Percentiles rank a stretch among this genome's conserved stretches.
Conservation (phyloP, 306 rosid genomes). For the Rubus parviflorus region DNA sequence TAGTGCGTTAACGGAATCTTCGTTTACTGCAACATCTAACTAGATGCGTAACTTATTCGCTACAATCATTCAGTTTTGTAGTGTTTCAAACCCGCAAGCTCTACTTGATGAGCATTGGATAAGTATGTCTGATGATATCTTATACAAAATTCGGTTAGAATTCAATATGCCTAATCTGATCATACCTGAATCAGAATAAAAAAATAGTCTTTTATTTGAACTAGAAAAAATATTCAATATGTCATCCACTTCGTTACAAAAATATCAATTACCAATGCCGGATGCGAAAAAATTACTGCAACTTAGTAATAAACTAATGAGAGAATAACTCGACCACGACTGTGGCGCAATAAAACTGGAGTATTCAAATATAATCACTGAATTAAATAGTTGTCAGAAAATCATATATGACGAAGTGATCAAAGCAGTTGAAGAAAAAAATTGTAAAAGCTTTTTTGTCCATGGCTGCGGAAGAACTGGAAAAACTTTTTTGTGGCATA, state of each 20-base stretch:
- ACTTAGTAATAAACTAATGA: not conserved
- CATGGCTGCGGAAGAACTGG: too few relatives aligned
- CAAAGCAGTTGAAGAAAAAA: not conserved
- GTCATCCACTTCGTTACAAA: not conserved
- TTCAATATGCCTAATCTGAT: not conserved
- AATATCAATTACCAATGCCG: not conserved
- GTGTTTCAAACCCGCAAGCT: not conserved
- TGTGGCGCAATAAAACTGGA: not conserved
- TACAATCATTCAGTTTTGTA: not conserved
- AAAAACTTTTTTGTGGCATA: too few relatives aligned
- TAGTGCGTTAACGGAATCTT: too few relatives aligned
- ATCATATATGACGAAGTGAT: not conserved
- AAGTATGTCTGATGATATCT: not conserved
- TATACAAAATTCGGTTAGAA: too few relatives aligned
- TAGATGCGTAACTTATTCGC: not conserved
- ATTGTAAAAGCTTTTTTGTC: too few relatives aligned
- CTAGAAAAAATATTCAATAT: not conserved
- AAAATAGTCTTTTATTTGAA: not conserved
- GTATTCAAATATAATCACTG: too few relatives aligned
- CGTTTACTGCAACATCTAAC: not conserved
- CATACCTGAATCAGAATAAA: not conserved
- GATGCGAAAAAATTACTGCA: not conserved
- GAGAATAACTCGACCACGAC: constrained; percentile 2
- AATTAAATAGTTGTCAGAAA: not conserved
- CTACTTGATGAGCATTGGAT: not conserved